These are phyloP conservation scores for Hansenula sp. DNA, from an alignment of 1,139 yeast genomes.

Conservation along the genomic window DNA sequence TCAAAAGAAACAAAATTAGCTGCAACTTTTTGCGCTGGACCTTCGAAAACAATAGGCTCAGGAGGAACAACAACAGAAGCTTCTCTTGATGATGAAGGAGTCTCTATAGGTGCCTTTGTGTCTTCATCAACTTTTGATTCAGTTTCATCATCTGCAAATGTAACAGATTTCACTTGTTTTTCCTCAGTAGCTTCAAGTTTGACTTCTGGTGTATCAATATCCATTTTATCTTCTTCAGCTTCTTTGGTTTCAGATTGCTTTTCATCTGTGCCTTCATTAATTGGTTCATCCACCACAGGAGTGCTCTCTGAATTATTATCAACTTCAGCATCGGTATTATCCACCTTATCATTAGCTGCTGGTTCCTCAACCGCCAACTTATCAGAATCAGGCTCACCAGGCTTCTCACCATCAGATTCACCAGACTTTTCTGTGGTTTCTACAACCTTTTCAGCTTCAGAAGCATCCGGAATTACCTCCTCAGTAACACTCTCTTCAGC, in stretches of 20 bases:
- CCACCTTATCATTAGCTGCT: too few relatives aligned
- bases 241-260: background rate
- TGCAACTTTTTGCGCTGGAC: conserved; percentile 59
- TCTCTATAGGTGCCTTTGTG: background rate
- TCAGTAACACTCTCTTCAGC: background rate
- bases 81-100: background rate
- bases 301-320: background rate
- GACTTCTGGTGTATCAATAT: background rate
- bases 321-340: too few relatives aligned
- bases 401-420: too few relatives aligned
- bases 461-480: background rate
- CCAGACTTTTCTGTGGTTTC: too few relatives aligned
- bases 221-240: background rate
- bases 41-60: conserved; percentile 39
- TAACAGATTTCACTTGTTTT: background rate
- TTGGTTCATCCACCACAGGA: background rate
- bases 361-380: too few relatives aligned
- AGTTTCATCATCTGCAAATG: conserved; percentile 1
- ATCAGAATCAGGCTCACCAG: too few relatives aligned
- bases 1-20: conserved; percentile 45
- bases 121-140: background rate
- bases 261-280: background rate
- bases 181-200: conserved; percentile 1
- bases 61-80: conserved; percentile 13
- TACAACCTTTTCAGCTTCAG: background rate